These are phyloP conservation scores for Brassica rapa DNA, from an alignment of 345 rosid species.

Conservation along the genomic window DNA sequence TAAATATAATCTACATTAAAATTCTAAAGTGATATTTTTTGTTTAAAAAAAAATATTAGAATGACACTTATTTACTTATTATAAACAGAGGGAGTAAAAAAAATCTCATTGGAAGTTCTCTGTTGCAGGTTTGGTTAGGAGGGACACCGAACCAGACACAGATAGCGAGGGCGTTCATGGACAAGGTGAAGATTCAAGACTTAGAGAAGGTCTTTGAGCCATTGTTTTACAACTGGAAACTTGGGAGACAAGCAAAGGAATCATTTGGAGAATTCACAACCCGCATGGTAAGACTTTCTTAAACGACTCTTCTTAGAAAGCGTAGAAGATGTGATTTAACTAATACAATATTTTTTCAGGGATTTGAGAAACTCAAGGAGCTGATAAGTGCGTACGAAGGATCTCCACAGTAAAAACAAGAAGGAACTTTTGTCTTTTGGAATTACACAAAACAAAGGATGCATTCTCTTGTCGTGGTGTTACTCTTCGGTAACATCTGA, in stretches of 20 bases:
- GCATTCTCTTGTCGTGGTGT: constrained; percentile 29
- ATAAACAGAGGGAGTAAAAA: neutral
- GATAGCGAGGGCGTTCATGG: constrained; percentile 74
- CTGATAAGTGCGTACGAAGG: constrained; percentile 75
- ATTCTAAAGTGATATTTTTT: too few species aligned
- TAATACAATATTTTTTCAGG: constrained; percentile 42
- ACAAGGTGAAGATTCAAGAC: constrained; percentile 87
- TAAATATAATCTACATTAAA: too few species aligned
- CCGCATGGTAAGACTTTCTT: constrained; percentile 57
- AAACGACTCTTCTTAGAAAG: neutral
- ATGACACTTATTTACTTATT: too few species aligned
- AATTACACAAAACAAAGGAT: neutral
- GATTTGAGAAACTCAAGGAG: constrained; percentile 82
- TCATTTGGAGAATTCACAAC: constrained; percentile 82
- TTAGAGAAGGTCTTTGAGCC: constrained; percentile 88
- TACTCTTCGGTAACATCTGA: constrained; percentile 51
- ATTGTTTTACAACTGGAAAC: constrained; percentile 82
- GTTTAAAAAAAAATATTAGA: too few species aligned
- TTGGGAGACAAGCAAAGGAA: constrained; percentile 63
- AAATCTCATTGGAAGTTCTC: neutral
- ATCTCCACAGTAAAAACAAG: neutral
- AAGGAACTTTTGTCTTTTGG: neutral
- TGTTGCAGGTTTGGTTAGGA: constrained; percentile 84
- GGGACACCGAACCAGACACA: constrained; percentile 85
- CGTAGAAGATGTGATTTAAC: neutral